Base-by-base conservation (phyloP, 352 stramenopile genomes). In the Phytophthora uliginosa region DNA sequence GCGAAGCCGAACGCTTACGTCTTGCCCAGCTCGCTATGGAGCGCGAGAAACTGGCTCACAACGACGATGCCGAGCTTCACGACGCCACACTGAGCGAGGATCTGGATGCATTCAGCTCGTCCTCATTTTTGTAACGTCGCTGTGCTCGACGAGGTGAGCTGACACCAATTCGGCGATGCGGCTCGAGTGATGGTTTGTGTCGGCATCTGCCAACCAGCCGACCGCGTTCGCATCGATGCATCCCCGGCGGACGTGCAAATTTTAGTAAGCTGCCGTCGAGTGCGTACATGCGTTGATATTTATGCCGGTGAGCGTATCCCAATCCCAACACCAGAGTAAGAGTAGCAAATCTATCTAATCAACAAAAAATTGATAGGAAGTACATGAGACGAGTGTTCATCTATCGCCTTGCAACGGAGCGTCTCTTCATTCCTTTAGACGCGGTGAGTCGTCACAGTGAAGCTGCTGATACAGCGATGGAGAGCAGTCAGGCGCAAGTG, bases 61-160 rank as follows among this genome's bases (percentile, higher is more conserved):
- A 90, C 53, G 79, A 95, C 20, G 89, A 91, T 58, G 66, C 84
- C 7, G 85, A 93, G 55, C 77, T 87, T 31, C 85, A 95, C 70
- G 86, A 96, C 34, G 77, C 86, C 64, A 91, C 81, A 24, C 67
- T 94, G 64, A 93, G 77, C 26, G 85, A 95, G 52, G 90, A 97
- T 69, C 67, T 97, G 66, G 87, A 94, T 78, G 84, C 84, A 54
- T 97, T 97, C 77, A 95, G 88, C 75, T 94, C 90, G 50, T 95
- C 90, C 58, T 94, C 88, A 52, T 97, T 95, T 88, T 88, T 95
- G 82, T 95, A 84, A 86, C 60, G 57, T 53, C 48, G 60, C 26
- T 68, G 28, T 52, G 59, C 66, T 51, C 12, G 59, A 72, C 58
- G 64, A 73, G 65, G 48, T 56, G 57, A 72, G 69, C 60, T 53